Evolutionary conservation across 163 green algal genomes (phyloP).

Genomic region (Chlamydomonas reinhardtii): DNA sequence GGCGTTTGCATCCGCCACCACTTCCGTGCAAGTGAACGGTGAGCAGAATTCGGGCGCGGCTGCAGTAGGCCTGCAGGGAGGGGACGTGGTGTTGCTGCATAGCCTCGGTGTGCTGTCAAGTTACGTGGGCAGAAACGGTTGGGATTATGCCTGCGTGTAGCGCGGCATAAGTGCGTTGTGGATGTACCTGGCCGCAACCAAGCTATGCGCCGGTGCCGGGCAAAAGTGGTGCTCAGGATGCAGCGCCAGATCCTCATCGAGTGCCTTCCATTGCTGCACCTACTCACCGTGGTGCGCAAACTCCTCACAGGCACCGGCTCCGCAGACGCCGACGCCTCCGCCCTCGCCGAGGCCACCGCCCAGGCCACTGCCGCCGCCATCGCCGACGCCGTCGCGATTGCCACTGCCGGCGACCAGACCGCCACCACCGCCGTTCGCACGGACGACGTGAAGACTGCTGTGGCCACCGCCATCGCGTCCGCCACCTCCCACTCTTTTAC

Average conservation of each 20-base stretch:
- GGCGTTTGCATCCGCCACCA: background rate
- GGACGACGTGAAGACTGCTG: background rate
- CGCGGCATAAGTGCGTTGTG: too few species aligned
- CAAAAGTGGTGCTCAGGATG: too few species aligned
- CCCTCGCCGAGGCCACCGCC: background rate
- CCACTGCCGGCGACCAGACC: background rate
- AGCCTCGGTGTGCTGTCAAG: too few species aligned
- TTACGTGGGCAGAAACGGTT: too few species aligned
- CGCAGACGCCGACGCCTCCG: background rate
- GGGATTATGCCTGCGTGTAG: too few species aligned
- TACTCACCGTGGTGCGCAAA: too few species aligned
- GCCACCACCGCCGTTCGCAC: background rate
- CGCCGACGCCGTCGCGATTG: background rate
- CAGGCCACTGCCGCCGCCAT: background rate
- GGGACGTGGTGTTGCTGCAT: too few species aligned
- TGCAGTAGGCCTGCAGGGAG: too few species aligned
- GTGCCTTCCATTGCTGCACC: background rate
- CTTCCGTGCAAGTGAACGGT: background rate
- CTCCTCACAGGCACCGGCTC: background rate
- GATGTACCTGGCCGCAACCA: too few species aligned
- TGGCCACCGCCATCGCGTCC: constrained; percentile 2
- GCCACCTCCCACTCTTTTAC: background rate
- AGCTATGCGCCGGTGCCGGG: too few species aligned
- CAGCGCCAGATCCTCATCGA: too few species aligned
- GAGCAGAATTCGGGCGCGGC: too few species aligned